Conservation (phyloP, 2,329 filamentous ascomycete genomes). For the Fonsecaea erecta region DNA sequence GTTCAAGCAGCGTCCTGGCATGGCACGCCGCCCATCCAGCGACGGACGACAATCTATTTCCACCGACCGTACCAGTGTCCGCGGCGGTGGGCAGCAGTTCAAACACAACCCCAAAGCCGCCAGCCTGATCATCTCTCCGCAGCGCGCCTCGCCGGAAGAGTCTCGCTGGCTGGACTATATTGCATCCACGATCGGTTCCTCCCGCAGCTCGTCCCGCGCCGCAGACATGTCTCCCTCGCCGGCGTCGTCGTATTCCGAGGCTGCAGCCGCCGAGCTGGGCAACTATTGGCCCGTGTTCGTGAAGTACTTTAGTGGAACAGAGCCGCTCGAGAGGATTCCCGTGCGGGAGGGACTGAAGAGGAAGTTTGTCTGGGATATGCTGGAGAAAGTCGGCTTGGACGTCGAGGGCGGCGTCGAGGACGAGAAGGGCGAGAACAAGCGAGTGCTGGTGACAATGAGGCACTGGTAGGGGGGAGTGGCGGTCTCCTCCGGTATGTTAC, state of each 20-base stretch:
- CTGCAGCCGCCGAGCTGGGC: constrained; percentile 51
- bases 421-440: constrained; percentile 32
- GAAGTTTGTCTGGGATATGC: constrained; percentile 63
- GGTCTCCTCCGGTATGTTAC: not conserved
- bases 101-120: constrained; percentile 33
- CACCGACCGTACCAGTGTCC: constrained; percentile 30
- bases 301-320: constrained; percentile 85
- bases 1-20: constrained; percentile 31
- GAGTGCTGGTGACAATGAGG: constrained; percentile 30
- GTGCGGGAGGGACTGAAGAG: constrained; percentile 85
- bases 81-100: constrained; percentile 13
- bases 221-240: constrained; percentile 31
- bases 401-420: constrained; percentile 34
- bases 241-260: constrained; percentile 14
- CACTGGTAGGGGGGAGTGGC: constrained; percentile 33
- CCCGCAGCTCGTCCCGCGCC: constrained; percentile 44
- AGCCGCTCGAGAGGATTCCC: constrained; percentile 82
- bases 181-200: constrained; percentile 36
- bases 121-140: constrained; percentile 73
- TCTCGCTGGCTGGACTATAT: constrained; percentile 67
- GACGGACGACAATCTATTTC: constrained; percentile 34
- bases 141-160: constrained; percentile 77
- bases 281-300: constrained; percentile 74
- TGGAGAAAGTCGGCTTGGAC: constrained; percentile 67
- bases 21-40: constrained; percentile 33